A percentile compares a stretch with the other conserved stretches of the same genome.
These are phyloP conservation scores for Apiospora koreana DNA, from an alignment of 2,329 filamentous ascomycete genomes.

Conservation along the genomic window DNA sequence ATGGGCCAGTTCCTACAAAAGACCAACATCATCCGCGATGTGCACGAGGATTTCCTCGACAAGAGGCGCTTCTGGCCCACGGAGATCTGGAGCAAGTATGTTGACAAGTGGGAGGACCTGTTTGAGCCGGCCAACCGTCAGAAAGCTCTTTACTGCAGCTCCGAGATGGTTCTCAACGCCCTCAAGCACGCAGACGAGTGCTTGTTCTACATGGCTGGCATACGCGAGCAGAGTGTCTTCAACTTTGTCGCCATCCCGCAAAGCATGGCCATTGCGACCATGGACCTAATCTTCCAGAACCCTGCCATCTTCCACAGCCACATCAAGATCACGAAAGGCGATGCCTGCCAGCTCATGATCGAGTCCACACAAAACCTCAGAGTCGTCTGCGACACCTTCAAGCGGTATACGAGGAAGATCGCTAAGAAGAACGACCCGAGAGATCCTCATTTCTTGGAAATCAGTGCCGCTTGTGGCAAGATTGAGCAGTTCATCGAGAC, in stretches of 20 bases:
- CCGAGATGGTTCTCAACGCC: slow-evolving; percentile 92
- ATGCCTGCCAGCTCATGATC: slow-evolving; percentile 88
- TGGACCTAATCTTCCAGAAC: slow-evolving; percentile 92
- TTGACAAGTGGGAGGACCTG: slow-evolving; percentile 84
- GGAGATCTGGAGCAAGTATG: slow-evolving; percentile 96
- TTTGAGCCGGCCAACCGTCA: slow-evolving; percentile 80
- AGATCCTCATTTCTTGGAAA: slow-evolving; percentile 89
- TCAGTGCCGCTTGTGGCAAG: slow-evolving; percentile 88
- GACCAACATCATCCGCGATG: slow-evolving; percentile 97
- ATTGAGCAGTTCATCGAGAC: slow-evolving; percentile 95
- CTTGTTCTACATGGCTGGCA: slow-evolving; percentile 94
- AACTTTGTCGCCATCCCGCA: slow-evolving; percentile 99
- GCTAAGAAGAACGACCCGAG: slow-evolving; percentile 91
- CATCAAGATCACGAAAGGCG: slow-evolving; percentile 95
- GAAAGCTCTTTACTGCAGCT: slow-evolving; percentile 80
- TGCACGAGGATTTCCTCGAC: slow-evolving; percentile 87
- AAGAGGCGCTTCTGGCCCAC: slow-evolving; percentile 91
- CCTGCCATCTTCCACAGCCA: slow-evolving; percentile 81
- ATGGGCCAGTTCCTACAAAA: slow-evolving; percentile 99
- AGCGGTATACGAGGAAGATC: slow-evolving; percentile 75
- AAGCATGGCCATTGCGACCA: slow-evolving; percentile 93
- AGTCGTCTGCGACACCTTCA: slow-evolving; percentile 80
- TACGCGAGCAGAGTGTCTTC: slow-evolving; percentile 96
- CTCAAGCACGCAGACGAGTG: slow-evolving; percentile 88
- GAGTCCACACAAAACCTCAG: slow-evolving; percentile 89